Base-by-base conservation (phyloP, 2,329 filamentous ascomycete species). In the Cercospora zeina region DNA sequence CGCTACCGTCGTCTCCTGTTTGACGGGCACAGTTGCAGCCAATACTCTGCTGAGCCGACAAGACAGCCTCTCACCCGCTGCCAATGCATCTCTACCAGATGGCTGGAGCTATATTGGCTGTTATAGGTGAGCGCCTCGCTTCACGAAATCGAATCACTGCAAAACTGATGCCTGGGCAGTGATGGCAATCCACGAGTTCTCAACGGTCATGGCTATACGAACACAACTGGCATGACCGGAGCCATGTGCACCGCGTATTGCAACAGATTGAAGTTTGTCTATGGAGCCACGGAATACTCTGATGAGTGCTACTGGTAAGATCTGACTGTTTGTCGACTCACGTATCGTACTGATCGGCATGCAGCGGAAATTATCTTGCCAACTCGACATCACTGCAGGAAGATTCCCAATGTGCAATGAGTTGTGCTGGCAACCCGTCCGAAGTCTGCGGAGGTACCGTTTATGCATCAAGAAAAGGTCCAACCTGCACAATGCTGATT, bases 381-480 rank as follows among this genome's bases (percentile, higher is more conserved):
- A 65, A 62, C 14, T 63, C 64, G 19, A 63, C 65, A 7, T 63
- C 68, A 8, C 33, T 66, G 10, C 61, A 68, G 16, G 55, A 64
- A 19, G 67, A 71, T 51, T 63, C 63, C 36, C 62, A 65, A 37
- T 74, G 72, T 63, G 67, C 57, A 33, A 73, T 71, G 68, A 49
- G 63, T 10, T 74, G 72, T 59, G 54, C 64, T 21, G 71, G 70
- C n/a, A 72, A 74, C 55, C 61, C 54, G 0, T 66, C 65, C 3
- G 71, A 74, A 60, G 68, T 65, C 27, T 74, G 72, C 54, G 71
- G 71, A 50, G 68, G 65, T 62, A 58, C 19, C 24, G 24, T n/a
- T 2, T n/a, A 14, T 27, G 8, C 21, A 10, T 27, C 13, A 16
- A 37, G 2, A 3, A 33, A 24, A 31, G 6, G 11, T 45, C 11